phyloP scores from a whole-genome alignment of 1,284 basidiomycete species.

The Ceratobasidium sp. region DNA sequence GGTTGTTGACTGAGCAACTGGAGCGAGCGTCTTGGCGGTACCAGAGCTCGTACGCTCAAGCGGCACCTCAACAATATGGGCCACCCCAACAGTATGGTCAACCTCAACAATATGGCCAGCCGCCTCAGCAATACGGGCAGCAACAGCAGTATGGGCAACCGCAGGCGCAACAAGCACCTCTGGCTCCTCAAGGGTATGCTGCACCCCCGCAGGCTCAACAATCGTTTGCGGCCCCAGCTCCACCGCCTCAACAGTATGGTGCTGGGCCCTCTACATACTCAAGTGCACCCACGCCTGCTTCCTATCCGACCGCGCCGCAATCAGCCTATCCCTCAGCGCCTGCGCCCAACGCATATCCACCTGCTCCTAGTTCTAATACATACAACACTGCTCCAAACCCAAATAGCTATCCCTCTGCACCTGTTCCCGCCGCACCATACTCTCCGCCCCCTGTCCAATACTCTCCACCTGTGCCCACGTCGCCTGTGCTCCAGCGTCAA shows the following conservation, averaged over 20 bases:
- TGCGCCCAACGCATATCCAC: conserved; percentile 8
- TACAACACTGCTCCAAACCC: conserved; percentile 17
- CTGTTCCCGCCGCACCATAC: background rate
- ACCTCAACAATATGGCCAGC: conserved; percentile 42
- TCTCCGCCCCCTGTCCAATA: conserved; percentile 14
- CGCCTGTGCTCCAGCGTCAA: conserved; percentile 26
- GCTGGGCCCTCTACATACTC: conserved; percentile 16
- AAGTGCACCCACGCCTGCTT: background rate
- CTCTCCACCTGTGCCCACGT: conserved; percentile 25
- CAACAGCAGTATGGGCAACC: conserved; percentile 45
- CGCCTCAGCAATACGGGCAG: conserved; percentile 43
- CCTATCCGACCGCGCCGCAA: conserved; percentile 22
- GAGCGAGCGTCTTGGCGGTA: conserved; percentile 72
- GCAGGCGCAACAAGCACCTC: conserved; percentile 17
- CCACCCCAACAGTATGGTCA: conserved; percentile 53
- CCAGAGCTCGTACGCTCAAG: conserved; percentile 37
- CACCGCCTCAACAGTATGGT: conserved; percentile 24
- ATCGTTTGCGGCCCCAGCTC: conserved; percentile 3
- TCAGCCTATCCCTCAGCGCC: conserved; percentile 1
- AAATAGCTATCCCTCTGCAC: background rate
- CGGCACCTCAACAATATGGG: conserved; percentile 48
- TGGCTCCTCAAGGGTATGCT: background rate
- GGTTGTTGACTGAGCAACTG: conserved; percentile 85
- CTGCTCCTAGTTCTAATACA: background rate
- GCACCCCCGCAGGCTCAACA: conserved; percentile 13